Evolutionary conservation across 2,329 filamentous ascomycete species (phyloP).

Genomic region (Botrytis galanthina): DNA sequence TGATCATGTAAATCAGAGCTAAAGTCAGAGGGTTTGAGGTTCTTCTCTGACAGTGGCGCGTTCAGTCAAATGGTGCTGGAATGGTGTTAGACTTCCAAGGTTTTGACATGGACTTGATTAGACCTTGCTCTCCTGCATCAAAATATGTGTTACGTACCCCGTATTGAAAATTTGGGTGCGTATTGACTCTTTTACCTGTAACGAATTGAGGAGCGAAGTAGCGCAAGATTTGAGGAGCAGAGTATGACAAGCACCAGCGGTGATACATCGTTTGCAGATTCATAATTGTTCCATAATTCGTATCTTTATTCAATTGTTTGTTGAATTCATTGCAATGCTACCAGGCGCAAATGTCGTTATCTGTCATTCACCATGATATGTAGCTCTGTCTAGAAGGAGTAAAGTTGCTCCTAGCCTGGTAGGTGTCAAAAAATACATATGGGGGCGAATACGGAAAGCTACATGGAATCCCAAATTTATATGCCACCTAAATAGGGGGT

Average conservation of each 20-base stretch:
- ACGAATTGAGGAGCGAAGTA: slow-evolving; percentile 6
- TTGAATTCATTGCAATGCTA: slow-evolving; percentile 26
- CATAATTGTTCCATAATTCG: slow-evolving; percentile 26
- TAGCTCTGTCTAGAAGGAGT: slow-evolving; percentile 28
- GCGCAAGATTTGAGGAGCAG: background rate
- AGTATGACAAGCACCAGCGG: slow-evolving; percentile 5
- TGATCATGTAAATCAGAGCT: slow-evolving; percentile 5
- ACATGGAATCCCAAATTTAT: slow-evolving; percentile 23
- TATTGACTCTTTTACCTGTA: slow-evolving; percentile 12
- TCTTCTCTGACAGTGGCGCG: background rate
- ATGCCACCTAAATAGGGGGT: slow-evolving; percentile 5
- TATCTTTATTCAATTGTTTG: slow-evolving; percentile 33
- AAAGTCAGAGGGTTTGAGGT: background rate
- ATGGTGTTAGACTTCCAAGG: background rate
- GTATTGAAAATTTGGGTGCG: background rate
- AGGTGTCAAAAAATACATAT: slow-evolving; percentile 27
- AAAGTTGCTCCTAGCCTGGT: slow-evolving; percentile 25
- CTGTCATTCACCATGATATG: slow-evolving; percentile 30
- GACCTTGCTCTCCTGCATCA: slow-evolving; percentile 12
- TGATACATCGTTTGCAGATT: slow-evolving; percentile 28
- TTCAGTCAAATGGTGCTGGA: background rate
- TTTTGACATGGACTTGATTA: slow-evolving; percentile 14
- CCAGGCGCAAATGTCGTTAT: slow-evolving; percentile 25
- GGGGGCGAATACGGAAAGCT: slow-evolving; percentile 23
- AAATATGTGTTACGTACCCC: background rate